Conservation (phyloP, 148 eudicot genomes). For the Persicaria tinctoria region DNA sequence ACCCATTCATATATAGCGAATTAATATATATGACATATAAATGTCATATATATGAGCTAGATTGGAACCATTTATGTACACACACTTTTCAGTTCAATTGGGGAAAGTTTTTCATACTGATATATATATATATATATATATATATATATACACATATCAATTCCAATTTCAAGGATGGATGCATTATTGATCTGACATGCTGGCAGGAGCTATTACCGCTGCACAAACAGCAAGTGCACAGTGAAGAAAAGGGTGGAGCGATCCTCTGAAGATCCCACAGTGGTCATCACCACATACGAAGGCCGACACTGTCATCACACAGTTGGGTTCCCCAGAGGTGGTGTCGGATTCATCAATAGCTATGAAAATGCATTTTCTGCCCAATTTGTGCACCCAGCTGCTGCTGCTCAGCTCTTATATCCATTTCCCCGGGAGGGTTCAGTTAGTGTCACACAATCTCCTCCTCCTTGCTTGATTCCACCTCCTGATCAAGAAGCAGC, state of each 20-base stretch:
- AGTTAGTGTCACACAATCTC: slow-evolving; percentile 17
- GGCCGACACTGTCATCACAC: slow-evolving; percentile 92
- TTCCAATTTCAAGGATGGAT: neutral
- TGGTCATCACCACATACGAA: slow-evolving; percentile 91
- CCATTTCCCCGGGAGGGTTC: slow-evolving; percentile 34
- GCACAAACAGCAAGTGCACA: slow-evolving; percentile 86
- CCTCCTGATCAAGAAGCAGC: neutral
- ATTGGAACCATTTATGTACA: too few species aligned
- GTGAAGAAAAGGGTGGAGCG: slow-evolving; percentile 95
- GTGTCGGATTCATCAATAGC: slow-evolving; percentile 23
- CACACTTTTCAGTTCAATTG: too few species aligned
- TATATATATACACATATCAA: neutral
- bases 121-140: neutral
- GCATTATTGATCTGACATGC: too few species aligned
- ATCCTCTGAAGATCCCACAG: slow-evolving; percentile 65
- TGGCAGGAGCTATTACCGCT: slow-evolving; percentile 89
- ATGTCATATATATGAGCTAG: too few species aligned
- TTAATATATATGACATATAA: too few species aligned
- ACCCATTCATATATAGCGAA: too few species aligned
- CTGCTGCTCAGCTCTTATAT: slow-evolving; percentile 24
- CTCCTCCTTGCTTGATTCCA: neutral
- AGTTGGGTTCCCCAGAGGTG: slow-evolving; percentile 65
- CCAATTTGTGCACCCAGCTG: neutral
- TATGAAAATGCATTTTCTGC: slow-evolving; percentile 32
- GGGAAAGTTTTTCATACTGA: neutral